Conservation (phyloP, 257 asterid species). For the Ballota nigra region DNA sequence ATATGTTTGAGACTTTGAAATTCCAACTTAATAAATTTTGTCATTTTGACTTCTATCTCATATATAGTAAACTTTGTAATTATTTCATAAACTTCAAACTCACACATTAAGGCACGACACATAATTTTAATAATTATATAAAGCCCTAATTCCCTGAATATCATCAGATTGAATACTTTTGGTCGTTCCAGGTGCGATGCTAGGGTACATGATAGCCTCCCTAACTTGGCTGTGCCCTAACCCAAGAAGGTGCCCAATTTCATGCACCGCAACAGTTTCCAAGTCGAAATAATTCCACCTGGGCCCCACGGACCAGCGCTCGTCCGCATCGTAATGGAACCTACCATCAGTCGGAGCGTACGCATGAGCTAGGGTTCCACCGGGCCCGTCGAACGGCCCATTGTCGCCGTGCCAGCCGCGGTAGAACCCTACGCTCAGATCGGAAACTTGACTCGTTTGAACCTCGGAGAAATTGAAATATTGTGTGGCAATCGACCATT, state of each 20-base stretch:
- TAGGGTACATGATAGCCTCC: conserved; percentile 13
- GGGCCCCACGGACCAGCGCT: conserved; percentile 16
- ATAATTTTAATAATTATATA: background rate
- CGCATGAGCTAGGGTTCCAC: conserved; percentile 38
- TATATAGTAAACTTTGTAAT: no score
- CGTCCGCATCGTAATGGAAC: conserved; percentile 31
- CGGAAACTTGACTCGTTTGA: background rate
- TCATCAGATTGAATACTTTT: conserved; percentile 14
- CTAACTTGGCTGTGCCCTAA: background rate
- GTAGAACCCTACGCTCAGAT: conserved; percentile 28
- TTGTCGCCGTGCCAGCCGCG: conserved; percentile 27
- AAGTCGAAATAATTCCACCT: background rate
- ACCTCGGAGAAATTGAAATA: conserved; percentile 19
- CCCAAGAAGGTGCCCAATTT: conserved; percentile 23
- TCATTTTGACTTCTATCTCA: no score
- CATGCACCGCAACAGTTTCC: conserved; percentile 17
- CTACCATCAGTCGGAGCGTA: conserved; percentile 29
- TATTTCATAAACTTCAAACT: no score
- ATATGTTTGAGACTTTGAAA: no score
- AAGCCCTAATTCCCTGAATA: conserved; percentile 8
- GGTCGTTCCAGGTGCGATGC: background rate
- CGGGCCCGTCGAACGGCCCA: conserved; percentile 32
- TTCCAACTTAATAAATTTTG: no score
- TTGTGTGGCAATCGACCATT: conserved; percentile 26
- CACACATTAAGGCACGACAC: no score